Conservation (phyloP, 179 eudicot genomes). For the Spinacia oleracea region DNA sequence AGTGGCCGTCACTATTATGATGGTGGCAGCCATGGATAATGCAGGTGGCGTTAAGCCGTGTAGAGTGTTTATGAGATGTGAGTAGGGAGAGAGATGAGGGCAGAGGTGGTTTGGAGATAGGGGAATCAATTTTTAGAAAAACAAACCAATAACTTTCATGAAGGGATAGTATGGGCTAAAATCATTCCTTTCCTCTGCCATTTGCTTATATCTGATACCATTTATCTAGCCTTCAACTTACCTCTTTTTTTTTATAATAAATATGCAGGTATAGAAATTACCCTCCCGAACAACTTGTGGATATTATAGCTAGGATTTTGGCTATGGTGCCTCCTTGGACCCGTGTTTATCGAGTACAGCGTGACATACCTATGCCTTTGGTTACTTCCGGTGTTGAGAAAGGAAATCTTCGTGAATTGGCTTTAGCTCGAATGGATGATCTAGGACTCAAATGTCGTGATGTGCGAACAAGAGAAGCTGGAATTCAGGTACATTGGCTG, state of each 20-base stretch:
- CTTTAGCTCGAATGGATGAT: slow-evolving; percentile 98
- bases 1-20: background rate
- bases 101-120: background rate
- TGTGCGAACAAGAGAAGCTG: slow-evolving; percentile 99
- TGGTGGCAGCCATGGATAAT: background rate
- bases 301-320: slow-evolving; percentile 87
- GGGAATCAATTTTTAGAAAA: background rate
- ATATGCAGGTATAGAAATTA: slow-evolving; percentile 88
- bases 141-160: background rate
- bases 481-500: slow-evolving; percentile 69
- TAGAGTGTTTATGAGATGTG: background rate
- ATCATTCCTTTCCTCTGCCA: background rate
- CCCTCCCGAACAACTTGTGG: slow-evolving; percentile 99
- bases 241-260: background rate
- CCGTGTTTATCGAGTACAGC: slow-evolving; percentile 96
- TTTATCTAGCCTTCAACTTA: background rate
- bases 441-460: slow-evolving; percentile 94
- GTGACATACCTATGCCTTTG: slow-evolving; percentile 98
- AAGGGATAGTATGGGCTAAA: background rate
- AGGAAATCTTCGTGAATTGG: slow-evolving; percentile 97
- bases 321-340: slow-evolving; percentile 99
- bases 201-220: background rate
- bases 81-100: background rate
- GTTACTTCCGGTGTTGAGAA: slow-evolving; percentile 99
- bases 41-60: background rate